A percentile compares a stretch with the other conserved stretches of the same genome.
phyloP scores from a whole-genome alignment of 129 eudicot genomes.

The Helichrysum umbraculigerum region DNA sequence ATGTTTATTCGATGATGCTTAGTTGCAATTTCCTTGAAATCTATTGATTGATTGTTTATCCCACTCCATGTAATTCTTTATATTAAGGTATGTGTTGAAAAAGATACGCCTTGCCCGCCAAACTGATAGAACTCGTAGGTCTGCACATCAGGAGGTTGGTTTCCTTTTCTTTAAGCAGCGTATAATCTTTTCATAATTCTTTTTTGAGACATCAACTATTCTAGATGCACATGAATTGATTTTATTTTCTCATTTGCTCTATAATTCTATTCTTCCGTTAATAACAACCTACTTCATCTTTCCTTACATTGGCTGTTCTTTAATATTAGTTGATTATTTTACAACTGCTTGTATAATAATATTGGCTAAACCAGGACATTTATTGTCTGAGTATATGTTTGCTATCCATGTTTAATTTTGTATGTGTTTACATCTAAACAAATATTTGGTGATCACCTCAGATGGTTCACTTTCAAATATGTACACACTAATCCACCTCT shows the following conservation, averaged over 20 bases:
- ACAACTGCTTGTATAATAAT: not conserved
- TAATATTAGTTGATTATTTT: not conserved
- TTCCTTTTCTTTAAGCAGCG: slow-evolving; percentile 31
- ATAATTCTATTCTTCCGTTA: slow-evolving; percentile 3
- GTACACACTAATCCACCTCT: slow-evolving; percentile 18
- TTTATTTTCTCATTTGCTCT: not conserved
- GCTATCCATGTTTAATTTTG: slow-evolving; percentile 10
- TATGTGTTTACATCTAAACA: slow-evolving; percentile 12
- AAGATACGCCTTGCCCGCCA: slow-evolving; percentile 99
- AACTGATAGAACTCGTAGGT: slow-evolving; percentile 92
- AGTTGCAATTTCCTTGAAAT: slow-evolving; percentile 20
- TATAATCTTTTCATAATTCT: slow-evolving; percentile 11
- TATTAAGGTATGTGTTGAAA: slow-evolving; percentile 88
- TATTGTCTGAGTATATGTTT: slow-evolving; percentile 1
- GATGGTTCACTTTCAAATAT: slow-evolving; percentile 16
- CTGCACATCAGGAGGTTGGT: slow-evolving; percentile 98
- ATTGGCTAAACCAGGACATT: not conserved
- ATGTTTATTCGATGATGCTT: slow-evolving; percentile 20
- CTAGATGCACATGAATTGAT: slow-evolving; percentile 25
- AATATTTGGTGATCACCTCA: slow-evolving; percentile 2
- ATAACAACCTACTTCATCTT: not conserved
- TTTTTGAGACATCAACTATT: slow-evolving; percentile 4
- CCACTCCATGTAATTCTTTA: slow-evolving; percentile 30
- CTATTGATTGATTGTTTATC: slow-evolving; percentile 30
- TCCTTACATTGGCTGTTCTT: not conserved